phyloP scores from a whole-genome alignment of 257 asterid genomes.

The Ilex aquifolium region DNA sequence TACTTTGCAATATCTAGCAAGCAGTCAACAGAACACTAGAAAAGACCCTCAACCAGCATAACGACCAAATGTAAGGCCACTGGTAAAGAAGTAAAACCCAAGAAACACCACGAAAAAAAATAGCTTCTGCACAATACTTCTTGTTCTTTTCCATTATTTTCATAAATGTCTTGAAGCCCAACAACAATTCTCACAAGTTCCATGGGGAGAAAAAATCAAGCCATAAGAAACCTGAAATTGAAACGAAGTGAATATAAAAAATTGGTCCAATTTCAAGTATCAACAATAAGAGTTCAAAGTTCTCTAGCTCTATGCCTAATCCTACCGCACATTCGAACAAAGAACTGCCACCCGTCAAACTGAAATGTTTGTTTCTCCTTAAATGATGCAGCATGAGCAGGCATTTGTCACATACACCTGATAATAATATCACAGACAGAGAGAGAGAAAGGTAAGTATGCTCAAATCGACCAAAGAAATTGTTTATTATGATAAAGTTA shows the following conservation, averaged over 20 bases:
- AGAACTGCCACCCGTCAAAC: slow-evolving; percentile 66
- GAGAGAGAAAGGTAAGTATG: not conserved
- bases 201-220: slow-evolving; percentile 22
- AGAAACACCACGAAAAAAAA: not conserved
- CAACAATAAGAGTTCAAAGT: not conserved
- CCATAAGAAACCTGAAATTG: slow-evolving; percentile 34
- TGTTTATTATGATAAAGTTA: no score
- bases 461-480: no score
- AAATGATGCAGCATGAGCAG: slow-evolving; percentile 62
- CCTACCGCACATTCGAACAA: slow-evolving; percentile 46
- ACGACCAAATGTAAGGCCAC: no score
- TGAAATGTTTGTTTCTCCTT: slow-evolving; percentile 40
- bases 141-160: slow-evolving; percentile 5
- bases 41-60: no score
- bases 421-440: not conserved
- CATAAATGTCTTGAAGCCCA: slow-evolving; percentile 13
- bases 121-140: slow-evolving; percentile 18
- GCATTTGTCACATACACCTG: slow-evolving; percentile 39
- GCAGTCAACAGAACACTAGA: no score
- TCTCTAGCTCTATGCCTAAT: not conserved
- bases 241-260: not conserved
- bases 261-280: slow-evolving; percentile 1
- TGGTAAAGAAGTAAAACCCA: no score
- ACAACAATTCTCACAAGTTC: slow-evolving; percentile 26
- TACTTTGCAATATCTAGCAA: no score